Evolutionary conservation across 306 rosid species (phyloP).

Genomic region (Glycine soja): DNA sequence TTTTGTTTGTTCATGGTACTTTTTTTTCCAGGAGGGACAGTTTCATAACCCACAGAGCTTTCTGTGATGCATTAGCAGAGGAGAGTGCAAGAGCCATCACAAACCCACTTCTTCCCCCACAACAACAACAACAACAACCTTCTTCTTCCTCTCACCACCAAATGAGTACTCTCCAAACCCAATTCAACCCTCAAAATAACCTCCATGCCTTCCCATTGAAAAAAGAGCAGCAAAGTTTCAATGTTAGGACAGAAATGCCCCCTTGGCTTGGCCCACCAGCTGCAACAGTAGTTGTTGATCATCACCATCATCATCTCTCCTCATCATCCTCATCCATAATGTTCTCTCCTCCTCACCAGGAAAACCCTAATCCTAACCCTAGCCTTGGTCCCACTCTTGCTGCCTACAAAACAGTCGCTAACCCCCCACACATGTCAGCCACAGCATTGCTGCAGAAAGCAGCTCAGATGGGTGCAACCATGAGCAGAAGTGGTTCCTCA

Average conservation of each 20-base stretch:
- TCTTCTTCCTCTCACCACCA: conserved; percentile 46
- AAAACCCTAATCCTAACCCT: conserved; percentile 94
- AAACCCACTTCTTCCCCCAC: conserved; percentile 51
- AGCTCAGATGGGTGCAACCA: conserved; percentile 93
- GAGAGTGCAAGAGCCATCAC: conserved; percentile 75
- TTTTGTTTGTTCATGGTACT: conserved; percentile 31
- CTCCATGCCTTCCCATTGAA: conserved; percentile 59
- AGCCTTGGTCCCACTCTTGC: conserved; percentile 63
- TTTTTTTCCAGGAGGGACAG: conserved; percentile 81
- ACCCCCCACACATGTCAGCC: conserved; percentile 89
- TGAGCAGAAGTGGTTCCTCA: conserved; percentile 43
- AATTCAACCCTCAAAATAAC: conserved; percentile 48
- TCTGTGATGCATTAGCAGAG: conserved; percentile 95
- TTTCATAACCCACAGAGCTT: conserved; percentile 99
- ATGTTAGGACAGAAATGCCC: conserved; percentile 60
- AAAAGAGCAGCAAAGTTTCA: conserved; percentile 61
- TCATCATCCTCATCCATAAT: conserved; percentile 49
- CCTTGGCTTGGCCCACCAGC: conserved; percentile 68
- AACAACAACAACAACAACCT: background rate
- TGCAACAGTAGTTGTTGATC: background rate
- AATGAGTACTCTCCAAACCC: conserved; percentile 55
- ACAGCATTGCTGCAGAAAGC: conserved; percentile 97
- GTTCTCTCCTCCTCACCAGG: conserved; percentile 52
- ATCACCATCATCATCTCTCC: background rate
- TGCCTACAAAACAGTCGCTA: conserved; percentile 54